phyloP scores from a whole-genome alignment of 768 basidiomycete genomes.

The Mycena pura region DNA sequence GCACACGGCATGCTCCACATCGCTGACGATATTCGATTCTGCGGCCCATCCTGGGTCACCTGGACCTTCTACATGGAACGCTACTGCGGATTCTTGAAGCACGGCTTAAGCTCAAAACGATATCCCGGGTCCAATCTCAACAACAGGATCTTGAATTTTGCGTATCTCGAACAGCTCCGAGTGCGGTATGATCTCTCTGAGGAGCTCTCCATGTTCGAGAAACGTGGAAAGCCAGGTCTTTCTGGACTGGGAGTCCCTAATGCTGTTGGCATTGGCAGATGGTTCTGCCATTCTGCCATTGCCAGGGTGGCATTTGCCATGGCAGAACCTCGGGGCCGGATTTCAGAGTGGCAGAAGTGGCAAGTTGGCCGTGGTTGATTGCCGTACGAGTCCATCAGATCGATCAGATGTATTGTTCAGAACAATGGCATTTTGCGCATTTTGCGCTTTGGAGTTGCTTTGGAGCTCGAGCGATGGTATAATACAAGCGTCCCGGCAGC shows the following conservation, averaged over 20 bases:
- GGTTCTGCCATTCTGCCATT: no score
- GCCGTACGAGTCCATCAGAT: not conserved
- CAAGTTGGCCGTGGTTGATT: not conserved
- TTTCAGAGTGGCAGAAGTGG: constrained; percentile 8
- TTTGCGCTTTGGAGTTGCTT: no score
- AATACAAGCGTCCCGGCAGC: no score
- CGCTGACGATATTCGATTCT: constrained; percentile 34
- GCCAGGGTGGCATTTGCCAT: not conserved
- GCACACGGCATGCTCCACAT: constrained; percentile 44
- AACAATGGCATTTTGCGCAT: no score
- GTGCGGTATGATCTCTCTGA: constrained; percentile 33
- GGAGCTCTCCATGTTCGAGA: constrained; percentile 5
- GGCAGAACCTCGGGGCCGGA: not conserved
- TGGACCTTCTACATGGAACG: constrained; percentile 47
- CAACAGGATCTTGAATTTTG: constrained; percentile 30
- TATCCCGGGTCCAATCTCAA: constrained; percentile 38
- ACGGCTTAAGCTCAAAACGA: constrained; percentile 25
- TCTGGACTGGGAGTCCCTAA: no score
- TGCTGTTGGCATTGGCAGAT: no score
- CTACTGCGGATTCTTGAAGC: constrained; percentile 39
- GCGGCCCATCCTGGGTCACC: constrained; percentile 41
- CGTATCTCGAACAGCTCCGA: constrained; percentile 35
- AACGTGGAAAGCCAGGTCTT: not conserved
- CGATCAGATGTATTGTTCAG: not conserved
- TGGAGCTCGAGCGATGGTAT: no score